Evolutionary conservation across 2,329 filamentous ascomycete genomes (phyloP).

Genomic region (Diaporthe humulicola): DNA sequence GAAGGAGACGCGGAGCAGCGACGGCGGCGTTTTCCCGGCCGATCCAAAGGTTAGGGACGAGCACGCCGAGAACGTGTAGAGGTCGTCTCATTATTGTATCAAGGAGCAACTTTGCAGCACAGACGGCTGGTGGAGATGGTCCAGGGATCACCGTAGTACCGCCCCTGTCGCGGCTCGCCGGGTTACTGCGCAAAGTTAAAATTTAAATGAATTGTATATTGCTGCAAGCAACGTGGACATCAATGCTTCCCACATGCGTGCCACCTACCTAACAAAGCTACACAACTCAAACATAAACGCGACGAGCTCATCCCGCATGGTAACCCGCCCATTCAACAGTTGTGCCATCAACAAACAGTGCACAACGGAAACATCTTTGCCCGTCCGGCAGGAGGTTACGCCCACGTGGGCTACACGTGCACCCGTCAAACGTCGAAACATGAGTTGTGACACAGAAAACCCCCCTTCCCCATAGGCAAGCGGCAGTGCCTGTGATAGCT

Average conservation of each 20-base stretch:
- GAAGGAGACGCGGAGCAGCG: conserved; percentile 18
- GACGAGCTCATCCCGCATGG: not conserved
- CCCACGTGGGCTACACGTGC: conserved; percentile 21
- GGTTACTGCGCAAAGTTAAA: not conserved
- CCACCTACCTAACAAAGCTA: not conserved
- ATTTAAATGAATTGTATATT: not conserved
- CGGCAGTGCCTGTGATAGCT: not conserved
- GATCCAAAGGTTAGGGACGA: not conserved
- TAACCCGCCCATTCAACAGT: not conserved
- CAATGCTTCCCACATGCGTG: not conserved
- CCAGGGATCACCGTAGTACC: not conserved
- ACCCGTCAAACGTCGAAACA: conserved; percentile 1
- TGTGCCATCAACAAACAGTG: not conserved
- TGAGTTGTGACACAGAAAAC: conserved; percentile 14
- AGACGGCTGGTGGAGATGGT: not conserved
- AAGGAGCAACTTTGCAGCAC: conserved; percentile 29
- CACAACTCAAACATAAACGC: not conserved
- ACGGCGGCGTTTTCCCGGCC: not conserved
- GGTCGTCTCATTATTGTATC: conserved; percentile 19
- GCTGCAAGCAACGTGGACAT: not conserved
- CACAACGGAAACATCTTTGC: not conserved
- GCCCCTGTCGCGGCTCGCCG: conserved; percentile 7
- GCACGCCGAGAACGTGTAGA: conserved; percentile 32
- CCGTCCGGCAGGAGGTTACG: not conserved
- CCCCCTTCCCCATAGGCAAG: not conserved